A percentile compares a stretch with the other conserved stretches of the same genome.
Conservation (phyloP, 2,329 filamentous ascomycete genomes). For the Venturia asperata region DNA sequence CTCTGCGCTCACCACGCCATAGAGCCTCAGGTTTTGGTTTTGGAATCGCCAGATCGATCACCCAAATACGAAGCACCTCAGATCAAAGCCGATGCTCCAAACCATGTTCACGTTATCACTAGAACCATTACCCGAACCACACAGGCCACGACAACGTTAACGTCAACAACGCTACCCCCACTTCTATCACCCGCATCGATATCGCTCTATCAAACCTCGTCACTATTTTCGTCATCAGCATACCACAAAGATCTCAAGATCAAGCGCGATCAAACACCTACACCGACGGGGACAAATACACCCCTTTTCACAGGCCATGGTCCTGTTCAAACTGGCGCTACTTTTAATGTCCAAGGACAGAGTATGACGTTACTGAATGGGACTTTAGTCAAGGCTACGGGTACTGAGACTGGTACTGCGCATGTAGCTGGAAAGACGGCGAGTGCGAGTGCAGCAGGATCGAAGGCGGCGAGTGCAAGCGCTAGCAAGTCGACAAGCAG, state of each 20-base stretch:
- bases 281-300: not conserved
- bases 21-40: not conserved
- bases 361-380: not conserved
- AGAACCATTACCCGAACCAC: not conserved
- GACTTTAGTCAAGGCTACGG: not conserved
- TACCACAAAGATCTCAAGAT: slow-evolving; percentile 4
- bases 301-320: not conserved
- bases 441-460: not conserved
- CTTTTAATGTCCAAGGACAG: not conserved
- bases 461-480: not conserved
- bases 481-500: not conserved
- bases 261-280: not conserved
- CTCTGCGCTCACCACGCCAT: not conserved
- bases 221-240: not conserved
- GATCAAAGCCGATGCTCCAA: not conserved
- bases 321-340: not conserved
- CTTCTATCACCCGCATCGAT: not conserved
- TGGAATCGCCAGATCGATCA: not conserved
- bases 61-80: not conserved
- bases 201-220: not conserved
- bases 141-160: not conserved
- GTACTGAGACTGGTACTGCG: not conserved
- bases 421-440: not conserved
- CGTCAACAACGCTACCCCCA: not conserved
- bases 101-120: not conserved